phyloP scores from a whole-genome alignment of 495 filamentous ascomycete genomes.

The Thermochaetoides thermophila region DNA sequence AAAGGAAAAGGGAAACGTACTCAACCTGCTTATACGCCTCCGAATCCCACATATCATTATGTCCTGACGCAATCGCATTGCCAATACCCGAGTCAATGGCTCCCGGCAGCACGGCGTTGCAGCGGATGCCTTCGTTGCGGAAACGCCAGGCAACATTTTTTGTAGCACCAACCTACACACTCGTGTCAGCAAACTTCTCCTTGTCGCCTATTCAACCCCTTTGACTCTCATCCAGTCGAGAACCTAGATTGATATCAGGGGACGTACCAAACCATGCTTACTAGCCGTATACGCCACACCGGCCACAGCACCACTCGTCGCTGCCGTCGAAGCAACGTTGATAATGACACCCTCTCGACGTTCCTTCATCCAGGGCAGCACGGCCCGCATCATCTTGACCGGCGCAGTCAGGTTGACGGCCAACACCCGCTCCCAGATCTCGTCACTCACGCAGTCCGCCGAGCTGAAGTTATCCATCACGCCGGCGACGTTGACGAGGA shows the following conservation, averaged over 20 bases:
- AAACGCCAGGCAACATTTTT: constrained; percentile 32
- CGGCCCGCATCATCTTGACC: constrained; percentile 23
- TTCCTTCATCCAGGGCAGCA: constrained; percentile 22
- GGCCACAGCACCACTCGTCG: constrained; percentile 20
- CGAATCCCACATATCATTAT: constrained; percentile 3
- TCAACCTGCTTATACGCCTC: constrained; percentile 14
- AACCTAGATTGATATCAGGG: too few species aligned
- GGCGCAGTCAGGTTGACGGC: constrained; percentile 24
- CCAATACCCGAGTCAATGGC: constrained; percentile 13
- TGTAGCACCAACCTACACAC: constrained; percentile 22
- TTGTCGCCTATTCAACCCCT: too few species aligned
- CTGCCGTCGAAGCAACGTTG: constrained; percentile 28
- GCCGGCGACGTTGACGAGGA: constrained; percentile 28
- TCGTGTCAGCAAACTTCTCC: not conserved
- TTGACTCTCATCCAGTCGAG: too few species aligned
- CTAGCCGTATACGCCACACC: constrained; percentile 27
- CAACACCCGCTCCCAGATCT: constrained; percentile 21
- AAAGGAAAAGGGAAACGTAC: too few species aligned
- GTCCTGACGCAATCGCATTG: constrained; percentile 5
- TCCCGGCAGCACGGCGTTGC: constrained; percentile 15
- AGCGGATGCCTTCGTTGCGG: constrained; percentile 19
- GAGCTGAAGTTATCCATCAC: constrained; percentile 23
- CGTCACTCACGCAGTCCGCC: constrained; percentile 19
- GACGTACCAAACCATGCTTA: constrained; percentile 21
- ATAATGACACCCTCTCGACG: constrained; percentile 23